These are phyloP conservation scores for Dendryphion nanum DNA, from an alignment of 2,329 filamentous ascomycete species.

Conservation along the genomic window DNA sequence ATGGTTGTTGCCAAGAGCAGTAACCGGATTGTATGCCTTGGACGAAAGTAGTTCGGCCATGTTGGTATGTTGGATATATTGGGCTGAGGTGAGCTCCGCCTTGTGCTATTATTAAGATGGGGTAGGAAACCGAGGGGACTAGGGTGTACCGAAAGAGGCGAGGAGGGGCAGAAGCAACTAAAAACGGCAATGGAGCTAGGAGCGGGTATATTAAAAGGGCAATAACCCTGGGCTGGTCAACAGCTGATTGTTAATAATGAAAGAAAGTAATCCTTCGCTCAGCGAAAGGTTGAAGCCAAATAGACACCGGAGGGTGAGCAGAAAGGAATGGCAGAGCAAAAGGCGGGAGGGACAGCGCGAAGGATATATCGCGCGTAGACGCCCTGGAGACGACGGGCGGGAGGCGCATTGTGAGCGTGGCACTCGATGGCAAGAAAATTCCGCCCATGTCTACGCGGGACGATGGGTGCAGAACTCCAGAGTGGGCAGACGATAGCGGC, in stretches of 20 bases:
- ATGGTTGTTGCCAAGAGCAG: conserved; percentile 23
- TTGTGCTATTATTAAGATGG: conserved; percentile 38
- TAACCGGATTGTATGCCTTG: conserved; percentile 48
- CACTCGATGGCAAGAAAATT: too few species aligned
- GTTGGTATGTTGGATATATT: conserved; percentile 38
- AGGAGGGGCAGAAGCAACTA: conserved; percentile 17
- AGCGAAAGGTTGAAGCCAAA: conserved; percentile 37
- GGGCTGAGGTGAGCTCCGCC: conserved; percentile 37
- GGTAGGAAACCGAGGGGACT: conserved; percentile 27
- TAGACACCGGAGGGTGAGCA: conserved; percentile 26
- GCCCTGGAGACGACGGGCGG: conserved; percentile 27
- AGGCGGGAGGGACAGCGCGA: conserved; percentile 18
- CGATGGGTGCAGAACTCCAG: too few species aligned
- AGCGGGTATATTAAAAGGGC: conserved; percentile 29
- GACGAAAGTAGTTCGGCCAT: conserved; percentile 49
- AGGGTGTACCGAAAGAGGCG: conserved; percentile 12
- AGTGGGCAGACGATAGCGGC: conserved; percentile 32
- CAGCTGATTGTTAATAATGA: conserved; percentile 39
- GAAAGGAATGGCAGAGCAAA: conserved; percentile 36
- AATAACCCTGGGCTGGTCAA: conserved; percentile 44
- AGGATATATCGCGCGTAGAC: conserved; percentile 38
- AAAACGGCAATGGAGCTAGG: conserved; percentile 8
- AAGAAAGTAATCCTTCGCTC: conserved; percentile 41
- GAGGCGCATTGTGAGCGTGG: conserved; percentile 35
- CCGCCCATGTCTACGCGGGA: too few species aligned